Conservation (phyloP, 1,284 basidiomycete genomes). For the Irpex rosettiformis region DNA sequence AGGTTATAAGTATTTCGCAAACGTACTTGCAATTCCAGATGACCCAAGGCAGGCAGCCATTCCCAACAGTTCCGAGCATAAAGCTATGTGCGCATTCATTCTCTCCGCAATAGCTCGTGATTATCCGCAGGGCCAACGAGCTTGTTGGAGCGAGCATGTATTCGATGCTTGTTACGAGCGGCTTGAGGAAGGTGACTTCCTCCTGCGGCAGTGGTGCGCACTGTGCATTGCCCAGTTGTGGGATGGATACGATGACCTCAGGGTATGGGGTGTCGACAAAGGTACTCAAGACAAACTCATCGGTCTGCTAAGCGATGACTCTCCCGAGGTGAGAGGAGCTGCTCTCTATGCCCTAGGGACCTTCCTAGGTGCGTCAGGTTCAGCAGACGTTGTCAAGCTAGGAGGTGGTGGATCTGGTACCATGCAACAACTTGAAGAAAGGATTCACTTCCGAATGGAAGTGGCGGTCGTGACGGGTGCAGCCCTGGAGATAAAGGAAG, state of each 20-base stretch:
- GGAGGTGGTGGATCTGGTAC: constrained; percentile 87
- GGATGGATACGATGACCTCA: constrained; percentile 91
- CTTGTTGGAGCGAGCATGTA: constrained; percentile 82
- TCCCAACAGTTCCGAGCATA: constrained; percentile 94
- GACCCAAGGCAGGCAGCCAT: constrained; percentile 51
- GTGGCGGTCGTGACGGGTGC: constrained; percentile 76
- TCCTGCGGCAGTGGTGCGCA: constrained; percentile 92
- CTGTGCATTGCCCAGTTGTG: constrained; percentile 95
- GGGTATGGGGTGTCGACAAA: constrained; percentile 78
- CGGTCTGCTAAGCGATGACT: constrained; percentile 80
- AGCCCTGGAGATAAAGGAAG: constrained; percentile 82
- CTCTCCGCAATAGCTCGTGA: constrained; percentile 91
- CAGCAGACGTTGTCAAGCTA: constrained; percentile 57
- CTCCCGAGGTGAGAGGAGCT: constrained; percentile 91
- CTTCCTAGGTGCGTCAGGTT: constrained; percentile 88
- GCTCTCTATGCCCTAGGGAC: constrained; percentile 92
- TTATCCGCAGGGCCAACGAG: constrained; percentile 82
- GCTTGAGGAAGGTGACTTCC: constrained; percentile 86
- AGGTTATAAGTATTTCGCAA: constrained; percentile 89
- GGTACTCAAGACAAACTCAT: constrained; percentile 88
- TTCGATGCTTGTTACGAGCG: constrained; percentile 89
- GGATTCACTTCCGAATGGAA: constrained; percentile 77
- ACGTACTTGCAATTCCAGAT: constrained; percentile 67
- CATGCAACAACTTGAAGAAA: constrained; percentile 79
- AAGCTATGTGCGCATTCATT: constrained; percentile 99